Conservation (phyloP, 805 yeast species). For the Candida coquimbonensis region DNA sequence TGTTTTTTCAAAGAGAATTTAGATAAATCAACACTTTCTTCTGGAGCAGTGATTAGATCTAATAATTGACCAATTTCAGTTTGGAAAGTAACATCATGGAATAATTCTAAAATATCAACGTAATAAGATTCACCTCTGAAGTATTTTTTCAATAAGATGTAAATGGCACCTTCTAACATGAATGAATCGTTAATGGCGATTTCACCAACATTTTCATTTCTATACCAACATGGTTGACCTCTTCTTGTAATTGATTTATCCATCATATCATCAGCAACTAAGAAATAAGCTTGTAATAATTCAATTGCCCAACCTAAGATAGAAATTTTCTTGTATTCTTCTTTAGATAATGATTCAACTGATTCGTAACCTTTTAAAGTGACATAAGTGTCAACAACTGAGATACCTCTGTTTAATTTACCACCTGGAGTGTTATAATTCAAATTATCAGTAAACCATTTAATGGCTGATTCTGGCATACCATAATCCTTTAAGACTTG, state of each 20-base stretch:
- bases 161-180: conserved; percentile 93
- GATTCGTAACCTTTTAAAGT: conserved; percentile 60
- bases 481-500: conserved; percentile 58
- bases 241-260: conserved; percentile 94
- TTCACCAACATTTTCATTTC: conserved; percentile 69
- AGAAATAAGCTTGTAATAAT: conserved; percentile 89
- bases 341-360: conserved; percentile 50
- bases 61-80: conserved; percentile 95
- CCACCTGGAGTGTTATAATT: conserved; percentile 94
- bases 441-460: conserved; percentile 72
- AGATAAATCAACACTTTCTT: conserved; percentile 81
- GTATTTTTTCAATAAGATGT: conserved; percentile 80
- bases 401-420: conserved; percentile 90
- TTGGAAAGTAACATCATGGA: conserved; percentile 96
- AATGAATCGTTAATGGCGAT: conserved; percentile 97
- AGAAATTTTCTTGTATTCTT: conserved; percentile 78
- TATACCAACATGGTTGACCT: conserved; percentile 98
- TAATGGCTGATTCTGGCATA: conserved; percentile 79
- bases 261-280: conserved; percentile 99
- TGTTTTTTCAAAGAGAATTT: conserved; percentile 87
- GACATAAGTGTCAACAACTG: conserved; percentile 89
- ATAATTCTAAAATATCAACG: conserved; percentile 83
- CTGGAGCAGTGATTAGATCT: conserved; percentile 96
- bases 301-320: conserved; percentile 94
- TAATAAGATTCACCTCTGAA: conserved; percentile 79